Conservation (phyloP, 257 asterid genomes). For the Nyctanthes arbortristis region DNA sequence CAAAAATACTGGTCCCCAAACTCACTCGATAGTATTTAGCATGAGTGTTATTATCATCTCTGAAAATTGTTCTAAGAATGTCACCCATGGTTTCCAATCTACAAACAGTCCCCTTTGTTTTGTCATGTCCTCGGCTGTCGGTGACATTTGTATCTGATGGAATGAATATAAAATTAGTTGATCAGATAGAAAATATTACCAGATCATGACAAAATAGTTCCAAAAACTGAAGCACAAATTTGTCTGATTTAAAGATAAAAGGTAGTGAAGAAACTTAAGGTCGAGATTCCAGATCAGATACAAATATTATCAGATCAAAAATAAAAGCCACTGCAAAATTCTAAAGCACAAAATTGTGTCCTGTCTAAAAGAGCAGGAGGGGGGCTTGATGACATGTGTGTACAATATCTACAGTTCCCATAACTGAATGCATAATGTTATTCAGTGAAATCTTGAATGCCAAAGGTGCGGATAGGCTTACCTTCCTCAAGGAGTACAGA, state of each 20-base stretch:
- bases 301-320: too few species aligned
- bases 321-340: too few species aligned
- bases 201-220: neutral
- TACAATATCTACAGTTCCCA: constrained; percentile 7
- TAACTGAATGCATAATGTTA: constrained; percentile 10
- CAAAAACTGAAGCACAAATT: constrained; percentile 2
- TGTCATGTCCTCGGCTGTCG: constrained; percentile 60
- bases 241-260: constrained; percentile 8
- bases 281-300: too few species aligned
- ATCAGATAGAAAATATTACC: neutral
- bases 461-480: constrained; percentile 31
- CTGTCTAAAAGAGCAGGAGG: neutral
- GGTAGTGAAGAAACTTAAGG: too few species aligned
- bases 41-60: constrained; percentile 60
- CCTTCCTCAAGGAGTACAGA: constrained; percentile 91
- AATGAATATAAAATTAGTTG: constrained; percentile 24
- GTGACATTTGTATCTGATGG: constrained; percentile 54
- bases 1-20: constrained; percentile 24
- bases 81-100: constrained; percentile 89
- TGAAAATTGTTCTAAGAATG: constrained; percentile 70
- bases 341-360: too few species aligned
- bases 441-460: constrained; percentile 20
- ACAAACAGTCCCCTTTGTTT: constrained; percentile 54
- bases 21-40: constrained; percentile 89
- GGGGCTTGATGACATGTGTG: neutral